Evolutionary conservation across 345 rosid genomes (phyloP), one percentile per base, ranked within the genome.

Genomic region (Salix koriyanagi): DNA sequence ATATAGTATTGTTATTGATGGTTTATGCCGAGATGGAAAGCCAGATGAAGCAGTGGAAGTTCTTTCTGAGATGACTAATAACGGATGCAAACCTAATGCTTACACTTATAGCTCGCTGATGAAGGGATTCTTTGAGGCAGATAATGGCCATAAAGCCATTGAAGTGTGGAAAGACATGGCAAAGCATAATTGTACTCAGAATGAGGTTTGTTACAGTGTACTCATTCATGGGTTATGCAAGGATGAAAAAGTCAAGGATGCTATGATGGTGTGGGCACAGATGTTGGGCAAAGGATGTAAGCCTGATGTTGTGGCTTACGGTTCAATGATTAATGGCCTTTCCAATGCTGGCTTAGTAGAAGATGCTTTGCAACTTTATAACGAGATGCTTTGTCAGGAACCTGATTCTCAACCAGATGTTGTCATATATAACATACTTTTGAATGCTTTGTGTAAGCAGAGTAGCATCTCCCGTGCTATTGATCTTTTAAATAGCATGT

Each of bases 81-180:
- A 80, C 42, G 91, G 92, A 23, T 89, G 91, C 78, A 76, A 74
- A 34, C 96, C 98, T 0, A 96, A 93, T 89, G 96, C 85, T 41
- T 90, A 86, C 81, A 87, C 97, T 48, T 93, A 89, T 73, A 96
- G 99, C 89, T 93, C 97, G 62, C 72, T 96, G 82, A 89, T 96
- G 90, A 92, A 81, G 85, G 98, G 97, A 70, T 93, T 85, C 77
- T 92, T 93, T 74, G 88, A 78, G 83, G 66, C 70, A 0, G 91
- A 92, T 72, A 84, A 85, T 44, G 76, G 89, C 64, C 87, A 82
- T 75, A 88, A 87, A 80, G 99, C 99, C 25, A 34, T 91, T 75
- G 86, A 86, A 81, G 79, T 96, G 56, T 96, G 98, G 98, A 83
- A 85, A 80, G 91, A 84, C 80, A 90, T 91, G 90, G 87, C 69